These are phyloP conservation scores for Aspergillus asperescens DNA, from an alignment of 495 filamentous ascomycete species.

Conservation along the genomic window DNA sequence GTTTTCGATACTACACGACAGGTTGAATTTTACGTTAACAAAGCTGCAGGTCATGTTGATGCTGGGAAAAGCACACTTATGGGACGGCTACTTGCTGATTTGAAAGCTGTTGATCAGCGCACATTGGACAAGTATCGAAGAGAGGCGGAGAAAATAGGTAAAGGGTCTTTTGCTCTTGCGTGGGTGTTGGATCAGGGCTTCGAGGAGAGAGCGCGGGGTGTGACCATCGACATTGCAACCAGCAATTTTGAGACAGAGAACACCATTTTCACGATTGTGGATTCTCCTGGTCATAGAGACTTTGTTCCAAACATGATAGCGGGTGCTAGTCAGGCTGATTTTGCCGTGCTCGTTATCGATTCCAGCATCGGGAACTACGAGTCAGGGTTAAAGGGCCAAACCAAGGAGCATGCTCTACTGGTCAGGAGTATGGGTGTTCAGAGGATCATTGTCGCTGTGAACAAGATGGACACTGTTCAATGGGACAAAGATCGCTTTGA, in stretches of 20 bases:
- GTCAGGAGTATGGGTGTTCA: constrained; percentile 90
- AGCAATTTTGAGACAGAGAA: constrained; percentile 87
- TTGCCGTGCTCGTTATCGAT: constrained; percentile 92
- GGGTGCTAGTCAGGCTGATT: constrained; percentile 91
- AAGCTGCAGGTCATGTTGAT: constrained; percentile 81
- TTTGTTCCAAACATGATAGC: constrained; percentile 99
- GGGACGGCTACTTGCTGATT: constrained; percentile 87
- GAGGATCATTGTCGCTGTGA: constrained; percentile 81
- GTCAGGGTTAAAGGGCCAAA: constrained; percentile 88
- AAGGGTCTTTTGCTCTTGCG: constrained; percentile 90
- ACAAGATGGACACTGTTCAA: constrained; percentile 81
- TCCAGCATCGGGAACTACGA: constrained; percentile 85
- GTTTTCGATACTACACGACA: constrained; percentile 11
- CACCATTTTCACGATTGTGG: constrained; percentile 86
- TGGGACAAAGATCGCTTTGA: constrained; percentile 80
- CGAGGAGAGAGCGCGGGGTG: constrained; percentile 80
- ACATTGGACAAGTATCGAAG: constrained; percentile 81
- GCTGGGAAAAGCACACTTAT: constrained; percentile 97
- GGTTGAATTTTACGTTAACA: constrained; percentile 13
- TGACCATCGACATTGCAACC: constrained; percentile 96
- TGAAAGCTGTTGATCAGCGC: constrained; percentile 78
- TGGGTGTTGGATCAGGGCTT: constrained; percentile 91
- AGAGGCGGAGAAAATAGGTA: constrained; percentile 87
- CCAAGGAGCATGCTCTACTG: constrained; percentile 85
- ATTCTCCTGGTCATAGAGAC: constrained; percentile 90